Evolutionary conservation across 2,329 filamentous ascomycete genomes (phyloP).

Genomic region (Clonostachys sp.): DNA sequence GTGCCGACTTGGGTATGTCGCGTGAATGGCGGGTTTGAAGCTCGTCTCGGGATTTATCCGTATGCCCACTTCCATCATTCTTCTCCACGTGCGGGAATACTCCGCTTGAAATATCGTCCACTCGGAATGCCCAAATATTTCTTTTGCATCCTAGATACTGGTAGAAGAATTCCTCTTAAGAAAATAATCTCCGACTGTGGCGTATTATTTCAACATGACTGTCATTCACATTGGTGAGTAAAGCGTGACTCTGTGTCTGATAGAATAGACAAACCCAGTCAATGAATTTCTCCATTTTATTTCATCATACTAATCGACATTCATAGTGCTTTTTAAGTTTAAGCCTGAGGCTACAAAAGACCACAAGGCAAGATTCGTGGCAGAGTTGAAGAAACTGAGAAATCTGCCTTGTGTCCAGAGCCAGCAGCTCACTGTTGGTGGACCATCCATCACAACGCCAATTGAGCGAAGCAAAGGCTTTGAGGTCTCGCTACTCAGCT

Average conservation of each 20-base stretch:
- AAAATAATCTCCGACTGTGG: too few relatives aligned
- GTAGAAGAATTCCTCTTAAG: too few relatives aligned
- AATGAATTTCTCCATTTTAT: background rate
- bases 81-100: too few relatives aligned
- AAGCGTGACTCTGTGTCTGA: too few relatives aligned
- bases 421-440: conserved; percentile 43
- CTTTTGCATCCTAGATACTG: too few relatives aligned
- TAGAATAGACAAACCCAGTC: background rate
- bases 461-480: conserved; percentile 48
- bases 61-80: too few relatives aligned
- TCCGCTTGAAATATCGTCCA: too few relatives aligned
- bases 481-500: conserved; percentile 45
- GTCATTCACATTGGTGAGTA: conserved; percentile 25
- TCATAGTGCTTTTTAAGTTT: conserved; percentile 45
- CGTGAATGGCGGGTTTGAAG: too few relatives aligned
- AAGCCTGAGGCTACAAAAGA: conserved; percentile 28
- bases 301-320: background rate
- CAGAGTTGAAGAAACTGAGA: conserved; percentile 43
- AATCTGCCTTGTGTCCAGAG: conserved; percentile 39
- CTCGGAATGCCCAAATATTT: too few relatives aligned
- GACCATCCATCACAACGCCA: conserved; percentile 46
- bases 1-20: too few relatives aligned
- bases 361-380: conserved; percentile 37
- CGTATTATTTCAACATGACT: conserved; percentile 15
- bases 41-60: too few relatives aligned